Conservation (phyloP, 306 rosid species). For the Lathyrus aphaca region DNA sequence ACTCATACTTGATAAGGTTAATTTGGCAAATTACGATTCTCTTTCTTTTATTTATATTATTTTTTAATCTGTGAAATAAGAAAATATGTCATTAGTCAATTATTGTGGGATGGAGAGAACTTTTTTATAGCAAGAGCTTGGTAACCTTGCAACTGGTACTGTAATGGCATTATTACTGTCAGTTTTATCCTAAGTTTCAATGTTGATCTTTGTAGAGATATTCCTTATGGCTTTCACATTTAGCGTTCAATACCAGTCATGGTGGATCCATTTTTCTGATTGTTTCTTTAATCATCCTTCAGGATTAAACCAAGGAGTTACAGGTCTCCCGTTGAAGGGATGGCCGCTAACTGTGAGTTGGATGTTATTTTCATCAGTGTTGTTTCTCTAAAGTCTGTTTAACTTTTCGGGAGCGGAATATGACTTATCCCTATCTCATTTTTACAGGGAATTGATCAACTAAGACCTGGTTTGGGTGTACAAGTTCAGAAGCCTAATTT, state of each 20-base stretch:
- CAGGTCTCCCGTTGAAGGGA: slow-evolving; percentile 79
- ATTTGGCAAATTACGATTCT: background rate
- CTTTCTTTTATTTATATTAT: background rate
- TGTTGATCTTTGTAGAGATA: slow-evolving; percentile 26
- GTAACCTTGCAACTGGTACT: slow-evolving; percentile 12
- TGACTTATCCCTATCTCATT: slow-evolving; percentile 15
- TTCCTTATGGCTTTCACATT: slow-evolving; percentile 25
- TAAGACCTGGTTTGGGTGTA: slow-evolving; percentile 75
- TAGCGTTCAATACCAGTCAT: slow-evolving; percentile 9
- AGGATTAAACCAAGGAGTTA: slow-evolving; percentile 77
- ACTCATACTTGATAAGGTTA: background rate
- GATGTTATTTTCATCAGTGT: slow-evolving; percentile 22
- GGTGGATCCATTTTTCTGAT: slow-evolving; percentile 29
- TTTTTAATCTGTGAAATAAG: background rate
- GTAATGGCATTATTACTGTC: slow-evolving; percentile 7
- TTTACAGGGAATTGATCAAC: slow-evolving; percentile 82
- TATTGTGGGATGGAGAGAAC: slow-evolving; percentile 6
- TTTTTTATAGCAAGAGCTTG: slow-evolving; percentile 8
- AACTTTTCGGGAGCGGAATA: slow-evolving; percentile 33
- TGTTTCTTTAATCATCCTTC: slow-evolving; percentile 37
- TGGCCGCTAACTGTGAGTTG: slow-evolving; percentile 94
- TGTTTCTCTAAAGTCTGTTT: slow-evolving; percentile 21
- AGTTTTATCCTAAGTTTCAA: slow-evolving; percentile 8
- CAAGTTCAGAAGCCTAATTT: slow-evolving; percentile 84
- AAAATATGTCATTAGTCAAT: background rate